Evolutionary conservation across 129 eudicot species (phyloP).

Genomic region (carrot (Daucus carota)): DNA sequence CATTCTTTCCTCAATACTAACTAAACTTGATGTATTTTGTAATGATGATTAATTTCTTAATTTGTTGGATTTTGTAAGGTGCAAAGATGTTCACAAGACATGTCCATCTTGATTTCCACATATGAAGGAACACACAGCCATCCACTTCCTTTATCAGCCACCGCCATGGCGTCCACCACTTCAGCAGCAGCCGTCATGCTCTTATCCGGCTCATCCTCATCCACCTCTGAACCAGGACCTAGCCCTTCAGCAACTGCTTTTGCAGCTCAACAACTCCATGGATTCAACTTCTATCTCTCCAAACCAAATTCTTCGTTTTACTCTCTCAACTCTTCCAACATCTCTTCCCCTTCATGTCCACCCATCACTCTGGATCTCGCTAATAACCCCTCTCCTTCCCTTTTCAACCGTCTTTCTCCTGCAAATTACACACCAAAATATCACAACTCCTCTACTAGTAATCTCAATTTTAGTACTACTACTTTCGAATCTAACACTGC

Average conservation of each 20-base stretch:
- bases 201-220: slow-evolving; percentile 53
- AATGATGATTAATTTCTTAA: background rate
- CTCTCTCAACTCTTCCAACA: slow-evolving; percentile 52
- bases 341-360: slow-evolving; percentile 60
- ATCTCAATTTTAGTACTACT: slow-evolving; percentile 56
- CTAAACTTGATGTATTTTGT: background rate
- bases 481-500: slow-evolving; percentile 35
- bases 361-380: slow-evolving; percentile 88
- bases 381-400: slow-evolving; percentile 40
- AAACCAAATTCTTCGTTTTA: slow-evolving; percentile 47
- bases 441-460: slow-evolving; percentile 35
- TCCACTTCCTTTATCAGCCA: slow-evolving; percentile 74
- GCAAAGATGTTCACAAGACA: slow-evolving; percentile 87
- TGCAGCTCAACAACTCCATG: slow-evolving; percentile 22
- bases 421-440: slow-evolving; percentile 35
- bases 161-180: slow-evolving; percentile 87
- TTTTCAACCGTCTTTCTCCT: slow-evolving; percentile 17
- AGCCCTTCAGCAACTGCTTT: slow-evolving; percentile 19
- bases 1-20: background rate
- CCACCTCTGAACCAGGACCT: slow-evolving; percentile 25
- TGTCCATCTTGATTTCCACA: slow-evolving; percentile 77
- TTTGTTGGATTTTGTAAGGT: slow-evolving; percentile 5
- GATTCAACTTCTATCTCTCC: slow-evolving; percentile 53
- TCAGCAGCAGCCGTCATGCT: slow-evolving; percentile 79
- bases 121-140: slow-evolving; percentile 96